These are phyloP conservation scores for Chenopodium berlandieri DNA, from an alignment of 148 eudicot genomes.

Conservation along the genomic window DNA sequence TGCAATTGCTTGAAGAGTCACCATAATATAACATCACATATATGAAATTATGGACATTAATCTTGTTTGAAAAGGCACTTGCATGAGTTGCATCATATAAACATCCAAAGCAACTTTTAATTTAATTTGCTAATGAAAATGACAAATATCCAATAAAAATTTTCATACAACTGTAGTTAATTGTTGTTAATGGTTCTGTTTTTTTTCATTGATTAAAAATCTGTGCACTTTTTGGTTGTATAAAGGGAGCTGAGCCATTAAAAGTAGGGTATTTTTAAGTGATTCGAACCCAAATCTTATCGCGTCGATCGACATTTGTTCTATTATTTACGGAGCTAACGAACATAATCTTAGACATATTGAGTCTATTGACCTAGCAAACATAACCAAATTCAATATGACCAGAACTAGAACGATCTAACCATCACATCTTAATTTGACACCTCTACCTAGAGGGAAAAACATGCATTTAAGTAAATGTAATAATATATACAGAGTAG, in stretches of 20 bases:
- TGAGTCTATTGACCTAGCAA: no score
- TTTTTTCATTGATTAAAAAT: neutral
- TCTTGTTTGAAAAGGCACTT: constrained; percentile 12
- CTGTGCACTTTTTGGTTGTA: neutral
- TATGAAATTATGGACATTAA: neutral
- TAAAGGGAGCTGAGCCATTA: neutral
- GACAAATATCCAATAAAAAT: constrained; percentile 6
- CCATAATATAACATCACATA: neutral
- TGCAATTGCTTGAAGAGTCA: constrained; percentile 29
- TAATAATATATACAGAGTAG: no score
- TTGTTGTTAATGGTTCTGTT: neutral
- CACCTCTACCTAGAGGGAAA: no score
- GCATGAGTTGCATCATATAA: neutral
- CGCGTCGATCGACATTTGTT: no score
- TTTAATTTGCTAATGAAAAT: constrained; percentile 8
- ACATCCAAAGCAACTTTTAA: neutral
- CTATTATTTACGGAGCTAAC: no score
- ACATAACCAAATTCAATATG: no score
- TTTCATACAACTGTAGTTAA: neutral
- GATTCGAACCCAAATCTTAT: no score
- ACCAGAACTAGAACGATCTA: no score
- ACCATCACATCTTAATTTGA: no score
- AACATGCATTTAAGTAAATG: no score
- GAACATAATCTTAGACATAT: no score
- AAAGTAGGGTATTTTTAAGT: neutral